Conservation (phyloP, 208 protist genomes). For the Leishmania major region DNA sequence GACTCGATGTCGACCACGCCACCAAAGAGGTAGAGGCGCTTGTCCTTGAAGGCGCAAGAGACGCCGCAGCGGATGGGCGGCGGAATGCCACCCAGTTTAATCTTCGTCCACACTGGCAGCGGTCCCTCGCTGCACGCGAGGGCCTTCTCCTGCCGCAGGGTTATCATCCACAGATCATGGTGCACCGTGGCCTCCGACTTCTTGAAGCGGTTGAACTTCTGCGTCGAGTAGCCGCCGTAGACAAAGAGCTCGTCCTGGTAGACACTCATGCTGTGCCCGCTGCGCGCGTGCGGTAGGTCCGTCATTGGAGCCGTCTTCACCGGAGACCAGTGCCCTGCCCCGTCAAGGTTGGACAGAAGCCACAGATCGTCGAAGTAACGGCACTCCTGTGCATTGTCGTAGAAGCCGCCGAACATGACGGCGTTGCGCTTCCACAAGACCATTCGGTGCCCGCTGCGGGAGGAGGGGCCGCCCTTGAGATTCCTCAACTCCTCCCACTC, state of each 20-base stretch:
- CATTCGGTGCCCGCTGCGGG: constrained; percentile 93
- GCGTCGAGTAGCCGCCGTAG: constrained; percentile 89
- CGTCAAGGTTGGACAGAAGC: constrained; percentile 83
- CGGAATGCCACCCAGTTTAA: constrained; percentile 81
- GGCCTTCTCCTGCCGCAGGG: constrained; percentile 29
- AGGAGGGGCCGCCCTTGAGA: constrained; percentile 81
- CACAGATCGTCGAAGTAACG: constrained; percentile 91
- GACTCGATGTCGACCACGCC: constrained; percentile 91
- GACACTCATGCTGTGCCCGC: constrained; percentile 84
- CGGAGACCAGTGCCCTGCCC: constrained; percentile 62
- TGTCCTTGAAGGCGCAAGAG: constrained; percentile 66
- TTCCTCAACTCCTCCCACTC: constrained; percentile 89
- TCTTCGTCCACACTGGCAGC: constrained; percentile 75
- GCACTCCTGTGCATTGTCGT: constrained; percentile 89
- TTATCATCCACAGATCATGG: constrained; percentile 88
- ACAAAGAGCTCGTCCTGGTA: constrained; percentile 88
- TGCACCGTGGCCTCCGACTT: constrained; percentile 89
- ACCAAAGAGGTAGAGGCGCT: constrained; percentile 90
- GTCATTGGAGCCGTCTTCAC: constrained; percentile 47
- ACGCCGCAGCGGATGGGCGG: constrained; percentile 85
- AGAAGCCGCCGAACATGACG: constrained; percentile 93
- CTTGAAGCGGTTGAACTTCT: constrained; percentile 91
- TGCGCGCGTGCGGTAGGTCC: constrained; percentile 68
- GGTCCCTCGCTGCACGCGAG: background rate
- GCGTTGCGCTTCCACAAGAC: constrained; percentile 84